phyloP scores from a whole-genome alignment of 2,329 filamentous ascomycete species.

The Trichoderma koningii region DNA sequence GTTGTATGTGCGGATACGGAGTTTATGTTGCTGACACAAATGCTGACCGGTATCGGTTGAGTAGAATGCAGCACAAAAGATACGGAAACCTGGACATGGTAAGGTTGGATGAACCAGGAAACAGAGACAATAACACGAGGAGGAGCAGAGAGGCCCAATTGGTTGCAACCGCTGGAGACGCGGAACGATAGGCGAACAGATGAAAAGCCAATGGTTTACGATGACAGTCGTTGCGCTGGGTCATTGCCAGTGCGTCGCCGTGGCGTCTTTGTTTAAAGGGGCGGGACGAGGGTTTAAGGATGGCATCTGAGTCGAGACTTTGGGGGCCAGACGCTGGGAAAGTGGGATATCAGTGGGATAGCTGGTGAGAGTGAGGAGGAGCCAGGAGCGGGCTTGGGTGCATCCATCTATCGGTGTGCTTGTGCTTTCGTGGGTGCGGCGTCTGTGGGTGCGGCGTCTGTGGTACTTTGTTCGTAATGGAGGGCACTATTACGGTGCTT shows the following conservation, averaged over 20 bases:
- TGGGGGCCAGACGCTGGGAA: neutral
- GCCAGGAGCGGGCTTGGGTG: neutral
- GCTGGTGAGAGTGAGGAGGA: neutral
- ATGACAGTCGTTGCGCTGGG: neutral
- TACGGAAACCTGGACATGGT: neutral
- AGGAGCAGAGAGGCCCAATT: slow-evolving; percentile 5
- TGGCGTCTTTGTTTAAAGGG: slow-evolving; percentile 17
- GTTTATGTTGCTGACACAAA: neutral
- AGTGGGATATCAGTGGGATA: no score
- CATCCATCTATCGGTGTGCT: slow-evolving; percentile 14
- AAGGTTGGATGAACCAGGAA: neutral
- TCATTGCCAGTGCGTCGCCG: slow-evolving; percentile 11
- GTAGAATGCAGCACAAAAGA: neutral
- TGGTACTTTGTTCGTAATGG: neutral
- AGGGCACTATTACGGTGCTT: neutral
- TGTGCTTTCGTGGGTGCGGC: slow-evolving; percentile 1
- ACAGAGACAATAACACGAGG: neutral
- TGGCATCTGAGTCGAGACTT: neutral
- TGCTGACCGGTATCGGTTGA: neutral
- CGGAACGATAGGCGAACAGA: neutral
- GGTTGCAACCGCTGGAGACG: neutral
- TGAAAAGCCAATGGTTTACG: neutral
- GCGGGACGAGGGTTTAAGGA: neutral
- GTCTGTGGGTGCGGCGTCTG: no score
- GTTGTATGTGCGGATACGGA: no score